Evolutionary conservation across 306 rosid genomes (phyloP).

Genomic region (Acmispon strigosus): DNA sequence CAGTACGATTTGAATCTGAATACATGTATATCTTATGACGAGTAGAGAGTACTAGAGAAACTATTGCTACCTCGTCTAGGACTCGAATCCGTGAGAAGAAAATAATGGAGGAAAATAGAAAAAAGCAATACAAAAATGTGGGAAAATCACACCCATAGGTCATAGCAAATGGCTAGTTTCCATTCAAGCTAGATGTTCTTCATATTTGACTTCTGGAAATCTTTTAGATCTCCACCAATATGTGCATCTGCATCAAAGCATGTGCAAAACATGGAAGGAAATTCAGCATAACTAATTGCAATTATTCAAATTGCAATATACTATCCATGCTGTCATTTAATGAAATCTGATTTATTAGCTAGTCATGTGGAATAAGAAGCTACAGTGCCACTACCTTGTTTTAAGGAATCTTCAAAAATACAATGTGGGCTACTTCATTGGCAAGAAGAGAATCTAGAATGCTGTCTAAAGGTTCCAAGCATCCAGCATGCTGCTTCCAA

Average conservation of each 20-base stretch:
- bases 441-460: constrained; percentile 57
- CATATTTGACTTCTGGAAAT: constrained; percentile 36
- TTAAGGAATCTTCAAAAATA: neutral
- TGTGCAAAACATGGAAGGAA: neutral
- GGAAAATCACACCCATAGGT: constrained; percentile 32
- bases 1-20: constrained; percentile 27
- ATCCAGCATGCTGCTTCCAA: constrained; percentile 64
- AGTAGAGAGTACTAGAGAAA: constrained; percentile 15
- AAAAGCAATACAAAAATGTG: constrained; percentile 25
- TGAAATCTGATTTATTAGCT: neutral
- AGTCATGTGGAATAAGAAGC: neutral
- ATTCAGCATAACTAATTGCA: neutral
- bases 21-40: constrained; percentile 37
- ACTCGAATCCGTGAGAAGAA: constrained; percentile 29
- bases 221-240: constrained; percentile 21
- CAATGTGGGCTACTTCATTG: constrained; percentile 33
- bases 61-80: constrained; percentile 17
- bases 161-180: constrained; percentile 28
- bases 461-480: constrained; percentile 63
- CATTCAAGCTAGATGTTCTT: constrained; percentile 34
- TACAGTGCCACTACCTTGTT: constrained; percentile 26
- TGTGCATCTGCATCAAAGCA: constrained; percentile 40
- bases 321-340: neutral
- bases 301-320: neutral
- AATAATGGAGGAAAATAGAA: neutral